A percentile compares a stretch with the other conserved stretches of the same genome.
phyloP scores from a whole-genome alignment of 768 basidiomycete genomes.

The Hericium erinaceus region DNA sequence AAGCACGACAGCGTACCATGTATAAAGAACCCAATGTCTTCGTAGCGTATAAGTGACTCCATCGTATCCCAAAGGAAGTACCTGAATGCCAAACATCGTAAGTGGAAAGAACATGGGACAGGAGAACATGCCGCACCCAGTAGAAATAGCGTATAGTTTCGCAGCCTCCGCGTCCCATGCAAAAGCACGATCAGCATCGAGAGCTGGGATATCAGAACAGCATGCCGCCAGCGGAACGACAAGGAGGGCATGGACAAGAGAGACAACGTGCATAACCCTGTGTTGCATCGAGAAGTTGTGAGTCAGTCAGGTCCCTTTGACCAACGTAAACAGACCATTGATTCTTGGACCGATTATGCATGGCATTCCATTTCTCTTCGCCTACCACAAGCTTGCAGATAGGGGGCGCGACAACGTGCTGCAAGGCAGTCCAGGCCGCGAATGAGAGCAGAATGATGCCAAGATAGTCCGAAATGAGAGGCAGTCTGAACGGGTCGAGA shows the following conservation, averaged over 20 bases:
- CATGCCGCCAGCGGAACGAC: slow-evolving; percentile 56
- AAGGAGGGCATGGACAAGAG: slow-evolving; percentile 62
- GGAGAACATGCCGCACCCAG: slow-evolving; percentile 40
- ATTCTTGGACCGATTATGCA: neutral
- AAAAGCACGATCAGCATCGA: slow-evolving; percentile 58
- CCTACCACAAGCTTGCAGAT: slow-evolving; percentile 29
- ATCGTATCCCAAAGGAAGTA: slow-evolving; percentile 83
- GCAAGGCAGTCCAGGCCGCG: slow-evolving; percentile 46
- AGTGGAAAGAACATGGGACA: neutral
- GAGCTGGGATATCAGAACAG: slow-evolving; percentile 36
- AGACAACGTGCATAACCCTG: slow-evolving; percentile 66
- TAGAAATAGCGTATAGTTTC: slow-evolving; percentile 55
- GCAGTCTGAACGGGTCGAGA: neutral
- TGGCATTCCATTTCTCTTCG: slow-evolving; percentile 34
- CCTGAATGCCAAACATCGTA: slow-evolving; percentile 22
- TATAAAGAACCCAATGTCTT: slow-evolving; percentile 64
- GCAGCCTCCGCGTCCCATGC: slow-evolving; percentile 61
- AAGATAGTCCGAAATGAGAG: slow-evolving; percentile 39
- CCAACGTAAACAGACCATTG: slow-evolving; percentile 4
- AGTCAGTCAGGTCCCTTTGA: neutral
- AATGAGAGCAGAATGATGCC: slow-evolving; percentile 46
- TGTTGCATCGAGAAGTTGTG: slow-evolving; percentile 1
- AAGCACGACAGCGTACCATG: slow-evolving; percentile 43
- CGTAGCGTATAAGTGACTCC: slow-evolving; percentile 59
- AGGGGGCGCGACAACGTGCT: slow-evolving; percentile 48